Evolutionary conservation across 768 basidiomycete genomes (phyloP).

Genomic region (Glaciozyma antarctica): DNA sequence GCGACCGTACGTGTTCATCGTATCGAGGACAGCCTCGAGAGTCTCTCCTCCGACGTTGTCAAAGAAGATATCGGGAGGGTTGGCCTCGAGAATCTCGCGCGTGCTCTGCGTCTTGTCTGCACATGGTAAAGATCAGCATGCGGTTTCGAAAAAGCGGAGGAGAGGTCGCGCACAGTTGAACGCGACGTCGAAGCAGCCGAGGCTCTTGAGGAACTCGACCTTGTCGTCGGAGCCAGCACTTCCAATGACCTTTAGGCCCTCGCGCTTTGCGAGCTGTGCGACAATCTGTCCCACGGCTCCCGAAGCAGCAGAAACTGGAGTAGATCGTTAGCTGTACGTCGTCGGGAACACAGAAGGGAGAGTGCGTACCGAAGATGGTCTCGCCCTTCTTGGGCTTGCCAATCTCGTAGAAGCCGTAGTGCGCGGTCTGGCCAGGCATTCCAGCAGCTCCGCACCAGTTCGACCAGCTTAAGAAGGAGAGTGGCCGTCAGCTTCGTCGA

Average conservation of each 20-base stretch:
- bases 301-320: slow-evolving; percentile 10
- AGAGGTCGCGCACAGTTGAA: slow-evolving; percentile 56
- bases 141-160: slow-evolving; percentile 12
- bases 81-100: slow-evolving; percentile 8
- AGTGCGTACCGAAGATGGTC: slow-evolving; percentile 45
- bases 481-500: slow-evolving; percentile 20
- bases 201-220: slow-evolving; percentile 50
- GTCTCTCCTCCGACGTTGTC: slow-evolving; percentile 36
- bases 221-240: slow-evolving; percentile 65
- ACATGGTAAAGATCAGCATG: neutral
- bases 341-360: neutral
- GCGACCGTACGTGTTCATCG: slow-evolving; percentile 28
- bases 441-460: slow-evolving; percentile 10
- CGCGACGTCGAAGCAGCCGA: slow-evolving; percentile 59
- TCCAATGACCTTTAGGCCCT: slow-evolving; percentile 55
- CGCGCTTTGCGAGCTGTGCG: slow-evolving; percentile 43
- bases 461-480: neutral
- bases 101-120: slow-evolving; percentile 33
- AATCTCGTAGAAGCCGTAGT: slow-evolving; percentile 8
- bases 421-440: neutral
- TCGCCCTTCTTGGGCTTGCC: slow-evolving; percentile 49
- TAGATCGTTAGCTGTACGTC: neutral
- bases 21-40: slow-evolving; percentile 32
- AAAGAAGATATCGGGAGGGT: slow-evolving; percentile 34
- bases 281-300: slow-evolving; percentile 57